A percentile compares a stretch with the other conserved stretches of the same genome.
phyloP scores from a whole-genome alignment of 768 basidiomycete genomes.

The Kwoniella sp. region DNA sequence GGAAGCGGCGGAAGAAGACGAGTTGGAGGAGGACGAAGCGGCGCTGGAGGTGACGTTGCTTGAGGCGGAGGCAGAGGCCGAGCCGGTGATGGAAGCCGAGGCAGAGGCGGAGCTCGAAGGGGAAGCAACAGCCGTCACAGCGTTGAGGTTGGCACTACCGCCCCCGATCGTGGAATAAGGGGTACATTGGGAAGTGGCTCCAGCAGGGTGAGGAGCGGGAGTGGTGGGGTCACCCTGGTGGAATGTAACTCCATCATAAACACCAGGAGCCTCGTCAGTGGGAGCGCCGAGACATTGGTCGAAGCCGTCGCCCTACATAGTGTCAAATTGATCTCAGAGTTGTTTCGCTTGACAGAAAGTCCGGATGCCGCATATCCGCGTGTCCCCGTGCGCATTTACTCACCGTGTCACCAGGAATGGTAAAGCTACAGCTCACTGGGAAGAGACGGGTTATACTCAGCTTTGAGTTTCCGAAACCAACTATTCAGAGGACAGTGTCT shows the following conservation, averaged over 20 bases:
- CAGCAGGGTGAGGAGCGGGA: conserved; percentile 60
- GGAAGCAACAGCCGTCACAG: conserved; percentile 15
- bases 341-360: no score
- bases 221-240: conserved; percentile 58
- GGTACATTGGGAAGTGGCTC: conserved; percentile 67
- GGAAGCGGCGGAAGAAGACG: background rate
- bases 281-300: conserved; percentile 45
- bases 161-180: conserved; percentile 62
- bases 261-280: conserved; percentile 49
- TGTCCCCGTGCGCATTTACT: background rate
- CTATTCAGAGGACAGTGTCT: conserved; percentile 19
- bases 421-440: conserved; percentile 46
- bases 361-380: background rate
- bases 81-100: conserved; percentile 12
- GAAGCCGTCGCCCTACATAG: conserved; percentile 34
- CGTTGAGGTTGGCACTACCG: conserved; percentile 33
- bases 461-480: background rate
- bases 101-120: conserved; percentile 14
- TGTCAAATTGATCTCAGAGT: background rate
- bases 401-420: conserved; percentile 43
- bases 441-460: background rate
- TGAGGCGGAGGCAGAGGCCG: conserved; percentile 10
- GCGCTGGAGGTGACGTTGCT: conserved; percentile 14
- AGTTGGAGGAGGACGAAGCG: conserved; percentile 14
- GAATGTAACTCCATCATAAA: conserved; percentile 59